Evolutionary conservation across 1,284 basidiomycete species (phyloP), one percentile per base, ranked within the genome.

Genomic region (Cutaneotrichosporon dermatis): DNA sequence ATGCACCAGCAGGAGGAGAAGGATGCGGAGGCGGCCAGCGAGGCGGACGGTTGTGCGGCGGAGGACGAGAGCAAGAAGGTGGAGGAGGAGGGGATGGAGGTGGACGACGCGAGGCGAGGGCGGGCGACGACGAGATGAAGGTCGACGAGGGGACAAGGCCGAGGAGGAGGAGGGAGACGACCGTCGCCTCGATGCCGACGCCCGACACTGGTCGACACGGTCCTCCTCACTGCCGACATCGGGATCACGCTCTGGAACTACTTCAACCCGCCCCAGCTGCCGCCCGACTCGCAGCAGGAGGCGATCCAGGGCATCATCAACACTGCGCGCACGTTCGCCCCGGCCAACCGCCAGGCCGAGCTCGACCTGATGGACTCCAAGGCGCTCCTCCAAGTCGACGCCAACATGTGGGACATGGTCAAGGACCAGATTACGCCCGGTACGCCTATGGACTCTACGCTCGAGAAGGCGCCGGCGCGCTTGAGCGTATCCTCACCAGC

Each of bases 91-190:
- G 59, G 10, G 53, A 58, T 36, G 57, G 57, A 46, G 45, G 62
- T 39, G 25, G 59, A 61, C 64, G 58, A 58, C 33, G 60, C 54
- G 34, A 33, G 39, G 46, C 39, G 4, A 58, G 43, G 33, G 58
- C 10, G 1, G 15, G 13, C 52, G 58, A 12, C 61, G 60, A 45
- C 12, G 33, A 40, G 40, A 42, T 13, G 36, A 34, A n/a, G 13
- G 59, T 43, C 58, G 57, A 36, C 36, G 60, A 39, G n/a, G 58
- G 59, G 66, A 66, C 62, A 89, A 0, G 88, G 88, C 53, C 10
- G 56, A 51, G 15, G 49, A 11, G 33, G 48, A 34, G 3, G 65
- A 54, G 44, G 58, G 63, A 34, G 34, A 41, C 69, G 8, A 75
- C 68, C 58, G 46, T 25, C 2, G 65, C 63, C 8, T 66, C 75